Percentiles rank a stretch among this genome's conserved stretches.
Evolutionary conservation across 495 filamentous ascomycete species (phyloP).

Genomic region (Lasiosphaeria hispida): DNA sequence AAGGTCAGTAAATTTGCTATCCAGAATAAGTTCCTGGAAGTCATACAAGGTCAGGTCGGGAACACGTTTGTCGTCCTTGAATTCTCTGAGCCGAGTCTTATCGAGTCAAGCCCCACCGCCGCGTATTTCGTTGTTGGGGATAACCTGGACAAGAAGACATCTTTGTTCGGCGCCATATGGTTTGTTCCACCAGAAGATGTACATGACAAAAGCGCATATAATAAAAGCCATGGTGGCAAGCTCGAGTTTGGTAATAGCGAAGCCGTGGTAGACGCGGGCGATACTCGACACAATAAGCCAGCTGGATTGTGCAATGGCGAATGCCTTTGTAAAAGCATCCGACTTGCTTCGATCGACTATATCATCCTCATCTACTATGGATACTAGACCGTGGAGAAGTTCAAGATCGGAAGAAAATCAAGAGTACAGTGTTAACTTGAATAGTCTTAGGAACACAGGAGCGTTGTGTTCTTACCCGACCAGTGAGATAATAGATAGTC

Average conservation of each 20-base stretch:
- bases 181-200: constrained; percentile 39
- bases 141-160: constrained; percentile 7
- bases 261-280: constrained; percentile 20
- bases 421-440: too few relatives aligned
- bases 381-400: too few relatives aligned
- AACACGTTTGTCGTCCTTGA: neutral
- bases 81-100: neutral
- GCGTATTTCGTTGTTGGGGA: neutral
- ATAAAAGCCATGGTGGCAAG: constrained; percentile 35
- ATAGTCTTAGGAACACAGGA: too few relatives aligned
- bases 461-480: too few relatives aligned
- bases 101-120: too few relatives aligned
- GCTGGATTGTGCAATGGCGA: constrained; percentile 35
- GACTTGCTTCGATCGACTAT: constrained; percentile 36
- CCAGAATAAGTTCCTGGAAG: neutral
- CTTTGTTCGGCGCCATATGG: constrained; percentile 28
- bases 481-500: too few relatives aligned
- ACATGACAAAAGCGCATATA: constrained; percentile 37
- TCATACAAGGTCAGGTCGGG: neutral
- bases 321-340: constrained; percentile 28
- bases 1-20: neutral
- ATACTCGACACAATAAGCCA: constrained; percentile 39
- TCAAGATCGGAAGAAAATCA: too few relatives aligned
- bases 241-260: constrained; percentile 37
- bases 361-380: too few relatives aligned